Evolutionary conservation across 306 rosid genomes (phyloP), one percentile per base, ranked within the genome.

Genomic region (Vicia sativa): DNA sequence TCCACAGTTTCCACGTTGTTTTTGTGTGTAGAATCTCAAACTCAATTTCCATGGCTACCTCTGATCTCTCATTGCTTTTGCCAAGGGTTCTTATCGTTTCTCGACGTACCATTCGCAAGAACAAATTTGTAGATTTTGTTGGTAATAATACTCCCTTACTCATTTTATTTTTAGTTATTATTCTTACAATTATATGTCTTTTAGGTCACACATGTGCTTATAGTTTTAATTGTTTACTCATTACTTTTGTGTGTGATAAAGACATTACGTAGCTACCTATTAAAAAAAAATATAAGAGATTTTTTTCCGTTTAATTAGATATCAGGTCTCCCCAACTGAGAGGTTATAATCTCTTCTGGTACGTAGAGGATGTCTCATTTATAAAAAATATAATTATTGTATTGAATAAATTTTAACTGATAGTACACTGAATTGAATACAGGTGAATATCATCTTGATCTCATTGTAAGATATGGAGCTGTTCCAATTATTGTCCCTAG

Each of bases 391-490:
- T 21, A 21, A 31, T 31, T 6, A 1, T 31, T 31, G 0, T 31
- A 31, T 31, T 31, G 37, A 31, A 31, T 31, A 31, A 34, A 55
- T 55, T 39, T 67, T 67, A 68, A 68, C 46, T 39, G 49, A 50
- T 43, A 9, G 2, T 67, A 2, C 25, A 57, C 39, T 37, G 6
- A 18, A 28, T 53, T 62, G 49, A 21, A 31, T n/a, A n/a, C 83
- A 86, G 90, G 87, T 1, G 93, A 87, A 64, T 87, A 83, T 49
- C 96, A 90, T 80, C 87, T 90, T 1, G 89, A 90, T 81, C 93
- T 90, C n/a, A 83, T 90, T 64, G 86, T 90, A 18, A 67, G 72
- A 29, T 80, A 87, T 16, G 91, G 96, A 15, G 96, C 91, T 1
- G 93, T 83, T 12, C 96, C 96, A 7, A 83, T 89, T 1, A 89